Evolutionary conservation across 306 rosid genomes (phyloP).

Genomic region (Prunus padus): DNA sequence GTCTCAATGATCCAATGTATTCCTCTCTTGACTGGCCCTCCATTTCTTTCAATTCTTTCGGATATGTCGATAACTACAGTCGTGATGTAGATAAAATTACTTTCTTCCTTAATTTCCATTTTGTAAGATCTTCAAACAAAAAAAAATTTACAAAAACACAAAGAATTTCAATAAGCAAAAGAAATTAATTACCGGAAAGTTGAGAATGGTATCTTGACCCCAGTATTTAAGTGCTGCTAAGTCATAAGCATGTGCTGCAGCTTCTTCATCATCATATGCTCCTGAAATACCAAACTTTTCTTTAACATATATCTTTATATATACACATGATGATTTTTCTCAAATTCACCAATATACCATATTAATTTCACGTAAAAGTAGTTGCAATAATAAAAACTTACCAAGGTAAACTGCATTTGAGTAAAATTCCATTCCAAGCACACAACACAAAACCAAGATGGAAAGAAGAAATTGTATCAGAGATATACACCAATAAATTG

Average conservation of each 20-base stretch:
- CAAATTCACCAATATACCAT: too few relatives aligned
- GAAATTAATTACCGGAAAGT: conserved; percentile 33
- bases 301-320: neutral
- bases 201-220: conserved; percentile 43
- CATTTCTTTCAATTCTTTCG: conserved; percentile 41
- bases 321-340: neutral
- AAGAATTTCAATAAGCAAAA: neutral
- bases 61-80: conserved; percentile 30
- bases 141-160: neutral
- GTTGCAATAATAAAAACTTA: conserved; percentile 21
- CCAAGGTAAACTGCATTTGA: conserved; percentile 69
- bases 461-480: neutral
- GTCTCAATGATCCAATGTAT: conserved; percentile 45
- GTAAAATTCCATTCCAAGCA: neutral
- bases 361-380: too few relatives aligned
- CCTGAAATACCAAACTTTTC: conserved; percentile 9
- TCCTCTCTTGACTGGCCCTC: conserved; percentile 47
- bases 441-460: neutral
- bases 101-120: neutral
- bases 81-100: neutral
- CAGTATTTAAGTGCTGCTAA: conserved; percentile 41
- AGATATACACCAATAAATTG: neutral
- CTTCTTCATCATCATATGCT: conserved; percentile 36
- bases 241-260: conserved; percentile 41
- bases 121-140: neutral